Conservation (phyloP, 768 basidiomycete species). For the Leccinum olivaceopallidum region DNA sequence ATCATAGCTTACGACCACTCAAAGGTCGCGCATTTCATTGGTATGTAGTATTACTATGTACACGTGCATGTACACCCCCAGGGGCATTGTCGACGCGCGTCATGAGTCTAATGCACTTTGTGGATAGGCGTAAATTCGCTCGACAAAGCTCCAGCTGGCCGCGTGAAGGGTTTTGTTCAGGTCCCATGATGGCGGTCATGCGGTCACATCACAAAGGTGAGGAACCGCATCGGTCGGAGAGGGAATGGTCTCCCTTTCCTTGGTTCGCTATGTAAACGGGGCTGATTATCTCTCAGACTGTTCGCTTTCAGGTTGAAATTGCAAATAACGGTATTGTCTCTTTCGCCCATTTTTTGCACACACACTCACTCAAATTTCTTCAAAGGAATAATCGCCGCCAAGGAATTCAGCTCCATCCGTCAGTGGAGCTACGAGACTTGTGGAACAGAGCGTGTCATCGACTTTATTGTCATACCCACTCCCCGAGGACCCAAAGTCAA, state of each 20-base stretch:
- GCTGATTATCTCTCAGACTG: conserved; percentile 7
- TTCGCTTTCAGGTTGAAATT: conserved; percentile 59
- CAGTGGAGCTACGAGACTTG: conserved; percentile 99
- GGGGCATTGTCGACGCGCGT: conserved; percentile 6
- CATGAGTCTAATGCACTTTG: conserved; percentile 7
- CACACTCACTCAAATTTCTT: conserved; percentile 21
- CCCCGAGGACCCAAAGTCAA: conserved; percentile 79
- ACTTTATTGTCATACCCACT: conserved; percentile 86
- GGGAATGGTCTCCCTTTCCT: background rate
- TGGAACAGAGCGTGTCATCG: conserved; percentile 91
- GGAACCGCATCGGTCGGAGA: conserved; percentile 25
- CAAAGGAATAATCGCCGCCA: conserved; percentile 81
- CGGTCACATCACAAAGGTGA: conserved; percentile 95
- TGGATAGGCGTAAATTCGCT: conserved; percentile 88
- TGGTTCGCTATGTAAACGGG: too few relatives aligned
- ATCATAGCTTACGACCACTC: conserved; percentile 50
- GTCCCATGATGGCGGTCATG: conserved; percentile 43
- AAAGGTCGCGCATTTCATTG: conserved; percentile 64
- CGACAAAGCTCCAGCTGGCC: conserved; percentile 76
- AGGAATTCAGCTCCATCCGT: conserved; percentile 97
- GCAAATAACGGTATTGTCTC: conserved; percentile 83
- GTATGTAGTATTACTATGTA: conserved; percentile 32
- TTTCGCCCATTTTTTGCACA: conserved; percentile 3
- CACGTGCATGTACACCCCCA: background rate
- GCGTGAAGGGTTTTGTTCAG: conserved; percentile 89